These are phyloP conservation scores for Penicillium daleae DNA, from an alignment of 495 filamentous ascomycete species.

Conservation along the genomic window DNA sequence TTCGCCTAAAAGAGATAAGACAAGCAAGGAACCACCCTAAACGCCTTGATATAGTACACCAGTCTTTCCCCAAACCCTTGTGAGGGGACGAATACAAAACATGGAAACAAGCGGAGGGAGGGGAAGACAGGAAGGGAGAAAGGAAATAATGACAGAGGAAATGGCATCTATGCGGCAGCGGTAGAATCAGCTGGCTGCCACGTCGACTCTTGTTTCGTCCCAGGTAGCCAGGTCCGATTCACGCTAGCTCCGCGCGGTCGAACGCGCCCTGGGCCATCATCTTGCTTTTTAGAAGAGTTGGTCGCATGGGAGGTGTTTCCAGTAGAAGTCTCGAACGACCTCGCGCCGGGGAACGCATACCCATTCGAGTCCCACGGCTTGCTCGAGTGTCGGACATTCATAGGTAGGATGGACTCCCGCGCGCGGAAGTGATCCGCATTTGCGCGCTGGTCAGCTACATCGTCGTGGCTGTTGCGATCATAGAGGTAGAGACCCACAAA, in stretches of 20 bases:
- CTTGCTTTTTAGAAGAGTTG: conserved; percentile 61
- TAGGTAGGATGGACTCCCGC: conserved; percentile 69
- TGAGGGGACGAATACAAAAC: background rate
- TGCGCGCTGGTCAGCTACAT: conserved; percentile 75
- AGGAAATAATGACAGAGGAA: background rate
- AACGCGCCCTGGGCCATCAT: conserved; percentile 55
- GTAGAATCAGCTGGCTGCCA: conserved; percentile 65
- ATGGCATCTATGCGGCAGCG: conserved; percentile 15
- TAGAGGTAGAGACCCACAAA: conserved; percentile 96
- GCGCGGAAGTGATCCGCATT: conserved; percentile 60
- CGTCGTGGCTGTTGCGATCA: conserved; percentile 85
- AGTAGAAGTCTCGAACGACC: conserved; percentile 29
- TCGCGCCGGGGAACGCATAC: conserved; percentile 41
- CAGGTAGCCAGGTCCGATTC: conserved; percentile 65
- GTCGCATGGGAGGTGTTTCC: conserved; percentile 35
- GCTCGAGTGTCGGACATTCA: conserved; percentile 49
- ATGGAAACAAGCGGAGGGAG: background rate
- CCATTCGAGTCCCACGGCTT: conserved; percentile 49
- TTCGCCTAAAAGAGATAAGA: background rate
- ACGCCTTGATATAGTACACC: conserved; percentile 26
- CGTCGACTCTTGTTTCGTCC: conserved; percentile 80
- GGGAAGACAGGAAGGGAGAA: background rate
- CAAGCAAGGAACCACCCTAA: conserved; percentile 6
- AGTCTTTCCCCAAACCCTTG: background rate
- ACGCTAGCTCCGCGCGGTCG: conserved; percentile 61